Conservation (phyloP, 2,329 filamentous ascomycete species). For the Calonectria fujianensis region DNA sequence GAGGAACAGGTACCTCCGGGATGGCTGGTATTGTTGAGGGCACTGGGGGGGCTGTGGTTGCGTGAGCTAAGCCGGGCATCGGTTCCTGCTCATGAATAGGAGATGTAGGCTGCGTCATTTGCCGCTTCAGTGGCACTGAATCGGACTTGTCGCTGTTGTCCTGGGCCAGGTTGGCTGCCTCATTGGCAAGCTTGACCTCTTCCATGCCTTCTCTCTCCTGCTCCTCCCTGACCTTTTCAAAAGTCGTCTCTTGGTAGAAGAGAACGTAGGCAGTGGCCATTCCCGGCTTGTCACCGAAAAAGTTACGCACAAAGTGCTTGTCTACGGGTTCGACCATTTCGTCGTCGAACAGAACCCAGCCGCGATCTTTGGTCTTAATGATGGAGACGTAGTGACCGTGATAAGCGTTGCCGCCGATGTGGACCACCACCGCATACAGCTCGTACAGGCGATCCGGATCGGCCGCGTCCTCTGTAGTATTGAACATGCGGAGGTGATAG, state of each 20-base stretch:
- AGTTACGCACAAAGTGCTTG: constrained; percentile 96
- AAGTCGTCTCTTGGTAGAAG: constrained; percentile 95
- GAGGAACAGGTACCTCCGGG: constrained; percentile 45
- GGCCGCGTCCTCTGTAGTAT: constrained; percentile 95
- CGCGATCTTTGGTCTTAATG: constrained; percentile 96
- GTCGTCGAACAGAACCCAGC: constrained; percentile 97
- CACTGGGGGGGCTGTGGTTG: constrained; percentile 75
- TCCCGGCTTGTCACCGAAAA: constrained; percentile 94
- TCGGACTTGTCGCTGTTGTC: constrained; percentile 69
- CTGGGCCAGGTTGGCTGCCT: constrained; percentile 74
- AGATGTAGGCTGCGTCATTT: constrained; percentile 69
- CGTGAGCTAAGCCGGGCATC: constrained; percentile 78
- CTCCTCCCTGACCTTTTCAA: constrained; percentile 82
- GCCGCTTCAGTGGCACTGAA: constrained; percentile 66
- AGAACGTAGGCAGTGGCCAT: constrained; percentile 97
- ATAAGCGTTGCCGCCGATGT: constrained; percentile 97
- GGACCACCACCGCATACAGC: constrained; percentile 96
- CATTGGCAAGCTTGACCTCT: constrained; percentile 74
- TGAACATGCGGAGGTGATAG: constrained; percentile 96
- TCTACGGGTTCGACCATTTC: constrained; percentile 99
- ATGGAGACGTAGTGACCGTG: constrained; percentile 99
- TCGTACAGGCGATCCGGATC: constrained; percentile 97
- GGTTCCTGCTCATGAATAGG: constrained; percentile 69
- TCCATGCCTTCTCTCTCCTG: constrained; percentile 86
- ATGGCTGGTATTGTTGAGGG: constrained; percentile 45